phyloP scores from a whole-genome alignment of 1,284 basidiomycete species.

The Vanrija sp. region DNA sequence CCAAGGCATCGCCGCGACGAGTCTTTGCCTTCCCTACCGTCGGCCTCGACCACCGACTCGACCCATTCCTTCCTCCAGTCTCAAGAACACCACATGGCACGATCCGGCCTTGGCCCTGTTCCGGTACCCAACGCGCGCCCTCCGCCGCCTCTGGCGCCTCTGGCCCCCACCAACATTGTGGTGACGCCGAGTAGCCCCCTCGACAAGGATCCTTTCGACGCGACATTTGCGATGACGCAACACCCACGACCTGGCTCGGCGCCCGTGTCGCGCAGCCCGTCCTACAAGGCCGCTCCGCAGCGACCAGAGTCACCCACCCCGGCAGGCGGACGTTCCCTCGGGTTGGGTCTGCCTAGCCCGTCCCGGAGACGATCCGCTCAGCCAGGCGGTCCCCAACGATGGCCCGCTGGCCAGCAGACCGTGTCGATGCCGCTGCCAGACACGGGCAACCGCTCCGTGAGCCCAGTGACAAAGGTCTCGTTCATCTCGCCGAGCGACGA shows the following conservation, averaged over 20 bases:
- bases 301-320: constrained; percentile 2
- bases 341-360: background rate
- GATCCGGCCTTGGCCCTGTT: constrained; percentile 12
- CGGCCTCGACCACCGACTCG: constrained; percentile 5
- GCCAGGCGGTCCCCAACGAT: background rate
- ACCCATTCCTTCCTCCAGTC: constrained; percentile 31
- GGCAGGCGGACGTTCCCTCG: background rate
- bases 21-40: background rate
- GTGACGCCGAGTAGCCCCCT: constrained; percentile 40
- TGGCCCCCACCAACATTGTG: constrained; percentile 31
- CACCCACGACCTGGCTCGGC: constrained; percentile 13
- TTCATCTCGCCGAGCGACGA: constrained; percentile 26
- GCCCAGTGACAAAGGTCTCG: constrained; percentile 31
- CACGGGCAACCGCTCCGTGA: constrained; percentile 19
- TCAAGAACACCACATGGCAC: too few species aligned
- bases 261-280: constrained; percentile 12
- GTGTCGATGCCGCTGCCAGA: constrained; percentile 41
- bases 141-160: background rate
- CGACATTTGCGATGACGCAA: constrained; percentile 3
- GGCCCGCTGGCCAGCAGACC: constrained; percentile 8
- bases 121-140: background rate
- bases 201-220: constrained; percentile 11
- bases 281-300: constrained; percentile 1
- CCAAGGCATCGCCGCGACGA: too few species aligned
- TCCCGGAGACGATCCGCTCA: background rate